Base-by-base conservation (phyloP, 352 stramenopile species). In the Phytophthora tubulina region DNA sequence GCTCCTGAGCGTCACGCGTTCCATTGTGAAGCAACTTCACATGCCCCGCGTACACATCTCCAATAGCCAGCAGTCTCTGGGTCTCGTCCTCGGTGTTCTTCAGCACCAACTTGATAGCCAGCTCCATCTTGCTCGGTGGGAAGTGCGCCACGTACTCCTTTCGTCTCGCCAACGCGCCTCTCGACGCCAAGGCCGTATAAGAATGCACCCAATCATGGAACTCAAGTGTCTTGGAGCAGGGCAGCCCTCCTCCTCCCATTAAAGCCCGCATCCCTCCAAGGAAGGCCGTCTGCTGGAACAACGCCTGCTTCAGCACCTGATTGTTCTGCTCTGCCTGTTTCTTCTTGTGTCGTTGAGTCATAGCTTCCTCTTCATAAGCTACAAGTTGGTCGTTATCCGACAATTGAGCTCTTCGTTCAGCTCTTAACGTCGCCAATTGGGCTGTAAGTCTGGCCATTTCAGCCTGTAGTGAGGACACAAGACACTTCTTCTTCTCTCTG, bases 201-300 rank as follows among this genome's bases (percentile, higher is more conserved):
- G 83, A 89, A 73, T 93, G 83, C 56, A 93, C 81, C 81, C 83
- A 91, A 72, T 93, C 83, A 63, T 93, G 81, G 67, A 93, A 89
- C 52, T 91, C 73, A 21, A 93, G 73, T 49, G 88, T 86, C 21
- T 77, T 74, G 5, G 75, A 79, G 3, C 59, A 72, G 4, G 80
- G 80, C 33, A 90, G 44, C 27, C 71, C 62, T 39, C 64, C 61
- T 49, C 73, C 69, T 51, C 67, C 63, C 63, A 93, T 83, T 56
- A 86, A 55, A 3, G 59, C 58, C 6, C 73, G 67, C 76, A 91
- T 86, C 30, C 82, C 85, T 41, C 78, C 70, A 30, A 93, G 59
- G 46, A 91, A 92, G 0, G 71, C 65, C 21, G 74, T 89, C 62
- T 91, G 85, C 64, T 93, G 76, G 68, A 93, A 93, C 48, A 93